These are phyloP conservation scores for Litchi chinensis DNA, from an alignment of 345 rosid species.

Conservation along the genomic window DNA sequence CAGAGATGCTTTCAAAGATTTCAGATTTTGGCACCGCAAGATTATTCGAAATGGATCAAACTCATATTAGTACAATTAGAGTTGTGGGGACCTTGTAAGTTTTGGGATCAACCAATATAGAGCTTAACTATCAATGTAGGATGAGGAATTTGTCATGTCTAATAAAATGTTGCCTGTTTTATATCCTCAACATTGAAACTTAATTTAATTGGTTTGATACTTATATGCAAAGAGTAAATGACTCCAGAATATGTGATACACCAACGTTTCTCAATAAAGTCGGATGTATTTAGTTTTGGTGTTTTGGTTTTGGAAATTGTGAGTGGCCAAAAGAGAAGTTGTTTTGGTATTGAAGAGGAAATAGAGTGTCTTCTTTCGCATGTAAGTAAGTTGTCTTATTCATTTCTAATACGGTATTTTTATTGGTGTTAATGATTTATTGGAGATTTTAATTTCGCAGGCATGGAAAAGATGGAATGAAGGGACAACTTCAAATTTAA, in stretches of 20 bases:
- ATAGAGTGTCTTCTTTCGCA: conserved; percentile 24
- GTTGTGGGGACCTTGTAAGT: conserved; percentile 44
- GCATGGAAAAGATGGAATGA: conserved; percentile 50
- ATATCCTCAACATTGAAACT: neutral
- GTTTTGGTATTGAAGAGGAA: neutral
- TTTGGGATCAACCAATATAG: neutral
- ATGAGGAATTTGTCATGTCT: neutral
- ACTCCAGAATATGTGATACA: conserved; percentile 39
- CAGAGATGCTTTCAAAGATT: conserved; percentile 38
- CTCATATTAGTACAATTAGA: conserved; percentile 23
- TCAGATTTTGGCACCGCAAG: conserved; percentile 48
- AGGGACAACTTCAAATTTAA: conserved; percentile 13
- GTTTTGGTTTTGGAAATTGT: conserved; percentile 34
- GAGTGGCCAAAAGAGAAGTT: conserved; percentile 23
- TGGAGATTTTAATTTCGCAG: conserved; percentile 17
- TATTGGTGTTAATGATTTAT: neutral
- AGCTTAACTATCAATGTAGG: neutral
- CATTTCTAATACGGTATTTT: neutral
- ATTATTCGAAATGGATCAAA: conserved; percentile 27
- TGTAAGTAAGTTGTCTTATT: conserved; percentile 20
- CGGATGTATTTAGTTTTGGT: conserved; percentile 45
- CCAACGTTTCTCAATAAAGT: conserved; percentile 38
- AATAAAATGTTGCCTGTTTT: too few relatives aligned
- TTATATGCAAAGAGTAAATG: conserved; percentile 43
- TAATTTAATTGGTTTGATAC: neutral